These are phyloP conservation scores for Phytophthora citrophthora DNA, from an alignment of 352 stramenopile species.

Conservation along the genomic window DNA sequence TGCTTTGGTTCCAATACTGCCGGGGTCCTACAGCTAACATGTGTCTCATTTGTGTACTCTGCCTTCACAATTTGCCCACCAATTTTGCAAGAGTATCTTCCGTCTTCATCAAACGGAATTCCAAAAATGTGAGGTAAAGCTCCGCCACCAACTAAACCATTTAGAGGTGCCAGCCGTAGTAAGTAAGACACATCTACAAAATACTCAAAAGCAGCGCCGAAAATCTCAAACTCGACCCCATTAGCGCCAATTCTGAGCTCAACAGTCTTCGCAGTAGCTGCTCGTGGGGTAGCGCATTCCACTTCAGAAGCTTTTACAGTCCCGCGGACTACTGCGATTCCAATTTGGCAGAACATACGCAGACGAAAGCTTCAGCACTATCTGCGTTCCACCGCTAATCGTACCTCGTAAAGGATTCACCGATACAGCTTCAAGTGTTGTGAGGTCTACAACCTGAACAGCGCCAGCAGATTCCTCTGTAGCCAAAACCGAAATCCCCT, in stretches of 20 bases:
- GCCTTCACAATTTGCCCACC: constrained; percentile 44
- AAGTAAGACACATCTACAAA: too few species aligned
- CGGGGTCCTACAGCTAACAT: constrained; percentile 67
- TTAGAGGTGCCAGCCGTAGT: constrained; percentile 43
- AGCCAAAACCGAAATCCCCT: too few species aligned
- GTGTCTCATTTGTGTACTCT: constrained; percentile 58
- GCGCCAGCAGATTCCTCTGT: too few species aligned
- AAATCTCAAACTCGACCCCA: constrained; percentile 58
- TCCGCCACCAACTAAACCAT: constrained; percentile 53
- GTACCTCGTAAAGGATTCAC: constrained; percentile 56
- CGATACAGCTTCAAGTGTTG: constrained; percentile 39
- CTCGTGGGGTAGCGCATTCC: constrained; percentile 32
- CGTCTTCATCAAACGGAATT: constrained; percentile 29
- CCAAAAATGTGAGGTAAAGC: constrained; percentile 61
- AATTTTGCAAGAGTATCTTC: constrained; percentile 62
- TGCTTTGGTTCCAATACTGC: constrained; percentile 22
- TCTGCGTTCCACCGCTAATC: constrained; percentile 55
- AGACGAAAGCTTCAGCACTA: constrained; percentile 44
- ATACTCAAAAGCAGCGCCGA: constrained; percentile 50
- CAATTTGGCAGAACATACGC: constrained; percentile 69
- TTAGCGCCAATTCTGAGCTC: constrained; percentile 53
- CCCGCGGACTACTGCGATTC: constrained; percentile 40
- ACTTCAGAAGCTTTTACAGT: constrained; percentile 24
- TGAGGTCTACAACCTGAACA: constrained; percentile 7
- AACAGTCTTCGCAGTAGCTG: constrained; percentile 11